Evolutionary conservation across 148 eudicot genomes (phyloP).

Genomic region (Heliamphora exappendiculata): DNA sequence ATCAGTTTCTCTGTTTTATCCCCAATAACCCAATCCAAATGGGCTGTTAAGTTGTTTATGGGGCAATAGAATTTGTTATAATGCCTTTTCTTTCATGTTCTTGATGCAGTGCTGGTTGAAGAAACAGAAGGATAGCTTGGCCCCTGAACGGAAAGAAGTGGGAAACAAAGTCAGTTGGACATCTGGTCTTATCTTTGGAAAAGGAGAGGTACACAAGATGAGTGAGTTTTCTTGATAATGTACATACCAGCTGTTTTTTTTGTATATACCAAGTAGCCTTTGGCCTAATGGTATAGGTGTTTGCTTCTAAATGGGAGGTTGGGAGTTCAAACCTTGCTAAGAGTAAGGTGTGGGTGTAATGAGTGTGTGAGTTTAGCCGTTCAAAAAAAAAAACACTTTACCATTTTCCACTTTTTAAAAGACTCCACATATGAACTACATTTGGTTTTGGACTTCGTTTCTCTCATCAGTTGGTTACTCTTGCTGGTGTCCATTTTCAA

Average conservation of each 20-base stretch:
- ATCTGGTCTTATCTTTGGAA: conserved; percentile 61
- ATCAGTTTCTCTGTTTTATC: background rate
- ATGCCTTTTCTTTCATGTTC: background rate
- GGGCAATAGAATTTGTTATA: background rate
- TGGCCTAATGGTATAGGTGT: no score
- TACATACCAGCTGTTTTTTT: background rate
- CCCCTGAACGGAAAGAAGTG: conserved; percentile 42
- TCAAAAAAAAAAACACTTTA: no score
- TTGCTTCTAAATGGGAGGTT: no score
- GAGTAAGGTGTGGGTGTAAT: no score
- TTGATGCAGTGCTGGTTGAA: conserved; percentile 58
- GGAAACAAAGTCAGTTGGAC: conserved; percentile 59
- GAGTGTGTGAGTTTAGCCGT: no score
- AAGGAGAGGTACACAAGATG: conserved; percentile 48
- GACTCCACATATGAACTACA: background rate
- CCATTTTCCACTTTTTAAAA: background rate
- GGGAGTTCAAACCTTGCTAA: no score
- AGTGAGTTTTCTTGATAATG: background rate
- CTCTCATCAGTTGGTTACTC: background rate
- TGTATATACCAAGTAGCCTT: no score
- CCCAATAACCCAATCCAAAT: no score
- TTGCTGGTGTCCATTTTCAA: background rate
- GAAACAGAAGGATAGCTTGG: conserved; percentile 57
- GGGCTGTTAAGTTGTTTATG: background rate
- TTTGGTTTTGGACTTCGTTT: background rate